These are phyloP conservation scores for Chiua virens DNA, from an alignment of 768 basidiomycete species.

Conservation along the genomic window DNA sequence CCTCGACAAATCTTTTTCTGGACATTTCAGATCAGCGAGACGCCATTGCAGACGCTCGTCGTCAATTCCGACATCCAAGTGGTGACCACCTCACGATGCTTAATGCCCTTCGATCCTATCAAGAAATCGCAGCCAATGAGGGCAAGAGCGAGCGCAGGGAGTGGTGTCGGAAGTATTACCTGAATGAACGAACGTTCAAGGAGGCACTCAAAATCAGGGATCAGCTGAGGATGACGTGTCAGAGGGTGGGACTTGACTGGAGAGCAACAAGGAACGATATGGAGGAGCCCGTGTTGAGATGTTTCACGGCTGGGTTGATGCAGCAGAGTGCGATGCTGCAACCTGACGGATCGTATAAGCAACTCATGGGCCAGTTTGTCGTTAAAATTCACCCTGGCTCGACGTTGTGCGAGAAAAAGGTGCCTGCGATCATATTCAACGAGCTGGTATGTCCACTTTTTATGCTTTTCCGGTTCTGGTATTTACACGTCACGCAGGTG, in stretches of 20 bases:
- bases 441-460: slow-evolving; percentile 67
- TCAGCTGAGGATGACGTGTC: slow-evolving; percentile 72
- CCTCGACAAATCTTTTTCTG: slow-evolving; percentile 79
- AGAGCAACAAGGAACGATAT: slow-evolving; percentile 57
- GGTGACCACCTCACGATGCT: slow-evolving; percentile 93
- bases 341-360: slow-evolving; percentile 87
- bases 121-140: slow-evolving; percentile 57
- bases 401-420: slow-evolving; percentile 74
- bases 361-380: slow-evolving; percentile 69
- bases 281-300: slow-evolving; percentile 66
- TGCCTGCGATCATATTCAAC: slow-evolving; percentile 87
- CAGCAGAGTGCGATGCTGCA: slow-evolving; percentile 84
- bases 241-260: slow-evolving; percentile 60
- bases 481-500: slow-evolving; percentile 44
- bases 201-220: slow-evolving; percentile 79
- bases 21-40: slow-evolving; percentile 78
- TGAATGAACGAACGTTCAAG: slow-evolving; percentile 78
- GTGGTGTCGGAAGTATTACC: slow-evolving; percentile 84
- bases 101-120: slow-evolving; percentile 81
- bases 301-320: slow-evolving; percentile 73
- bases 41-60: slow-evolving; percentile 62
- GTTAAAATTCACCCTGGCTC: slow-evolving; percentile 94
- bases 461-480: background rate
- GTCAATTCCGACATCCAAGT: slow-evolving; percentile 76
- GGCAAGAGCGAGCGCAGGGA: slow-evolving; percentile 50